Conservation (phyloP, 352 stramenopile genomes). For the Phytophthora melonis region DNA sequence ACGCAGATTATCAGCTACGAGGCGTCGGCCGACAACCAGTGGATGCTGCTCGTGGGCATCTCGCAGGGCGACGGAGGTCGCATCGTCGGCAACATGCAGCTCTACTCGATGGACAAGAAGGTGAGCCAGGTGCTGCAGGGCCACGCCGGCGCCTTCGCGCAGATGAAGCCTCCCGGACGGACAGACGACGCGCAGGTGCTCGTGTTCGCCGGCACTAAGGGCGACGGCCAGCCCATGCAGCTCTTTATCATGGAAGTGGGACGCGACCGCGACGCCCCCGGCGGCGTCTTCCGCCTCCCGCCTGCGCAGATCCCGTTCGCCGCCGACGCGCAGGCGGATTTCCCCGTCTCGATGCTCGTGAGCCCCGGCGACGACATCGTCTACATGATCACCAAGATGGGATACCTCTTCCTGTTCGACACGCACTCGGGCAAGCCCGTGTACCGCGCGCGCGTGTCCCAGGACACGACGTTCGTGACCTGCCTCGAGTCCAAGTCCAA, state of each 20-base stretch:
- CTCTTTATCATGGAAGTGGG: slow-evolving; percentile 99
- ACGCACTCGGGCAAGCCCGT: slow-evolving; percentile 98
- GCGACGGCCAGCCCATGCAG: slow-evolving; percentile 77
- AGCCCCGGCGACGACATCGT: slow-evolving; percentile 94
- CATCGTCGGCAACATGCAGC: slow-evolving; percentile 98
- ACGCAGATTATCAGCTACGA: slow-evolving; percentile 99
- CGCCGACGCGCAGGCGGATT: slow-evolving; percentile 96
- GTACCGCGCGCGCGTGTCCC: slow-evolving; percentile 97
- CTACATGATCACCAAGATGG: slow-evolving; percentile 99
- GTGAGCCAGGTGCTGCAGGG: slow-evolving; percentile 98
- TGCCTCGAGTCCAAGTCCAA: slow-evolving; percentile 92
- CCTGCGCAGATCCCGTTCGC: slow-evolving; percentile 96
- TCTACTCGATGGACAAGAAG: slow-evolving; percentile 99
- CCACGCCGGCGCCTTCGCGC: slow-evolving; percentile 97
- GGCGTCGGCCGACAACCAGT: slow-evolving; percentile 97
- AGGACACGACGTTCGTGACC: slow-evolving; percentile 99
- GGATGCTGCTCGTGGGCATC: slow-evolving; percentile 99
- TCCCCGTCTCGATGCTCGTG: slow-evolving; percentile 98
- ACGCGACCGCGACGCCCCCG: slow-evolving; percentile 95
- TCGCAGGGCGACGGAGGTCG: slow-evolving; percentile 93
- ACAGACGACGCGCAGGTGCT: slow-evolving; percentile 92
- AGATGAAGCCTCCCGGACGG: slow-evolving; percentile 95
- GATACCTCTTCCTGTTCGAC: slow-evolving; percentile 99
- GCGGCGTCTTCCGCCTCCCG: slow-evolving; percentile 95
- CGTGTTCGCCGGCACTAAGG: slow-evolving; percentile 88